A percentile compares a stretch with the other conserved stretches of the same genome.
phyloP scores from a whole-genome alignment of 163 green algal genomes.

The Scenedesmus sp. region DNA sequence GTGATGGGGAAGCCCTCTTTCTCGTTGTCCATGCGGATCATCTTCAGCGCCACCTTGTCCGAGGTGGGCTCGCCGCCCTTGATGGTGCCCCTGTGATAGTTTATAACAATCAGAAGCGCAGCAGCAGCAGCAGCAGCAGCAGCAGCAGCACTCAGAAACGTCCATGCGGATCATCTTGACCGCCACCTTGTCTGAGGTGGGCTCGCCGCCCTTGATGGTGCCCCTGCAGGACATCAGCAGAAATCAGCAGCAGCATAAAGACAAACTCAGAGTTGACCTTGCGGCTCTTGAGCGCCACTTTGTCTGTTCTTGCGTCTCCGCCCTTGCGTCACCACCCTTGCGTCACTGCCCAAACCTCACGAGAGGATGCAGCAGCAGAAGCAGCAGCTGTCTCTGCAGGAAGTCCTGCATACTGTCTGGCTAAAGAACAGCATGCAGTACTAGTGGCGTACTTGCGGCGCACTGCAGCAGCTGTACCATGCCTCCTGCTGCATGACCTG shows the following conservation, averaged over 20 bases:
- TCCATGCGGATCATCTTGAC: conserved; percentile 99
- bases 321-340: too few species aligned
- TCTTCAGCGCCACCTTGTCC: conserved; percentile 95
- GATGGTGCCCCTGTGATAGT: not conserved
- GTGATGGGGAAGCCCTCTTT: conserved; percentile 99
- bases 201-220: not conserved
- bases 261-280: too few species aligned
- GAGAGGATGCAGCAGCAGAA: not conserved
- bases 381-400: not conserved
- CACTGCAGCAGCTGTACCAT: not conserved
- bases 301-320: too few species aligned
- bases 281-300: too few species aligned
- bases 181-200: conserved; percentile 75
- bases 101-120: not conserved
- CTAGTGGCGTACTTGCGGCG: too few species aligned
- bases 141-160: not conserved
- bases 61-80: conserved; percentile 54
- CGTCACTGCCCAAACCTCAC: too few species aligned
- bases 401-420: not conserved
- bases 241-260: not conserved
- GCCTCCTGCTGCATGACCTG: not conserved
- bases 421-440: not conserved
- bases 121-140: not conserved
- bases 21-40: conserved; percentile 99
- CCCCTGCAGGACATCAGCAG: not conserved